These are phyloP conservation scores for Aspergillus sp. DNA, from an alignment of 2,329 filamentous ascomycete species.

Conservation along the genomic window DNA sequence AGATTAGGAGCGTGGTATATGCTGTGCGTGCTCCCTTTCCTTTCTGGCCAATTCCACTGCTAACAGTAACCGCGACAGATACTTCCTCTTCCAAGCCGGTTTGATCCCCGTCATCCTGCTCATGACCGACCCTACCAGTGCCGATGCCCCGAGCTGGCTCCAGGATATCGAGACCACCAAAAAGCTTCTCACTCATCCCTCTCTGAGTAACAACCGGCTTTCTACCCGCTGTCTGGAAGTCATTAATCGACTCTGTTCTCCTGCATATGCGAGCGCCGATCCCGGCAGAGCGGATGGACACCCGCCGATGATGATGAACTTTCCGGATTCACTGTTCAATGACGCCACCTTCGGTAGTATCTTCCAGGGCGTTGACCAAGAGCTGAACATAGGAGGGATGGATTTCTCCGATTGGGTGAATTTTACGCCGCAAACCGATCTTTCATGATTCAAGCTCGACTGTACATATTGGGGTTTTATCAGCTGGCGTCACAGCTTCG, in stretches of 20 bases:
- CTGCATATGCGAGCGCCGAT: conserved; percentile 17
- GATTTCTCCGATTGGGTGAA: conserved; percentile 39
- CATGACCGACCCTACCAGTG: conserved; percentile 36
- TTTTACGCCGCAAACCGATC: conserved; percentile 16
- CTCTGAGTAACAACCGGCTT: conserved; percentile 34
- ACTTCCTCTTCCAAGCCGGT: conserved; percentile 44
- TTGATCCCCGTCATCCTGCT: conserved; percentile 41
- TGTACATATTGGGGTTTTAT: too few relatives aligned
- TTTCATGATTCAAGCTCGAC: too few relatives aligned
- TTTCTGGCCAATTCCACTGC: neutral
- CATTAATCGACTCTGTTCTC: conserved; percentile 33
- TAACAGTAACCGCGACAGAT: conserved; percentile 16
- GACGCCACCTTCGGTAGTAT: conserved; percentile 30
- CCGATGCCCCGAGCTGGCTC: conserved; percentile 32
- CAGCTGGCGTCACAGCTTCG: neutral
- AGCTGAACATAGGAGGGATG: conserved; percentile 26
- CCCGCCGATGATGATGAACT: conserved; percentile 29
- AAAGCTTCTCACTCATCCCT: conserved; percentile 33
- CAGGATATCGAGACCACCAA: conserved; percentile 38
- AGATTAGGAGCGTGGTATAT: conserved; percentile 42
- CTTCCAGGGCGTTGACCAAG: conserved; percentile 30
- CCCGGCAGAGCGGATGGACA: conserved; percentile 12
- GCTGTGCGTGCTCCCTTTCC: conserved; percentile 23
- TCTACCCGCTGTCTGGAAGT: conserved; percentile 36
- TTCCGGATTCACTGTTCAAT: conserved; percentile 32